These are phyloP conservation scores for Celoporthe dispersa DNA, from an alignment of 2,329 filamentous ascomycete genomes.

Conservation along the genomic window DNA sequence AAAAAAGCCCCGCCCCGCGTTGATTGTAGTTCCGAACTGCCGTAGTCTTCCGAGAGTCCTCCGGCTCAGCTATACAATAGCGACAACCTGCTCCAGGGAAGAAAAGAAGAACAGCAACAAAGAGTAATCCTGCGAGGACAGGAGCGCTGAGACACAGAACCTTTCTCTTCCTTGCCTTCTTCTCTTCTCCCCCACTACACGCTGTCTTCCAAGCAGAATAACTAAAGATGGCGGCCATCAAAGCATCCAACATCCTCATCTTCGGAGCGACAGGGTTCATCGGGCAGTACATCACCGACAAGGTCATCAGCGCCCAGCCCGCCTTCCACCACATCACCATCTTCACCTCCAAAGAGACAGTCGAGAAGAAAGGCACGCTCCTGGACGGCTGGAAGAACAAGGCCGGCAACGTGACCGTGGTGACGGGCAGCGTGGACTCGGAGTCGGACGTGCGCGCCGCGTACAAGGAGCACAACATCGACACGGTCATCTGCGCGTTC, in stretches of 20 bases:
- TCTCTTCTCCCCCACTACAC: neutral
- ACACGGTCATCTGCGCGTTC: constrained; percentile 68
- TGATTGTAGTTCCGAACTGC: neutral
- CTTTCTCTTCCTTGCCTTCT: neutral
- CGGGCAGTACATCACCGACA: constrained; percentile 46
- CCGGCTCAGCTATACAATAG: neutral
- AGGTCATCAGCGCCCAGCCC: constrained; percentile 42
- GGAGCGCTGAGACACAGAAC: neutral
- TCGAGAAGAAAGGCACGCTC: constrained; percentile 52
- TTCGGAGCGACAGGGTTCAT: constrained; percentile 49
- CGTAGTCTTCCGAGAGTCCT: neutral
- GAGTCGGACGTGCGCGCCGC: constrained; percentile 58
- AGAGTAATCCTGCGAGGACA: neutral
- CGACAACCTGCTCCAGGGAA: neutral
- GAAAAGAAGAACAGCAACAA: neutral
- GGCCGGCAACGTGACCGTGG: constrained; percentile 56
- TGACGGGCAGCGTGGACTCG: constrained; percentile 59
- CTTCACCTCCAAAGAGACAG: constrained; percentile 52
- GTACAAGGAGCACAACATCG: constrained; percentile 58
- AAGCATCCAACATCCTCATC: constrained; percentile 39
- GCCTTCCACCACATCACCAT: constrained; percentile 41
- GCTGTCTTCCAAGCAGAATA: neutral
- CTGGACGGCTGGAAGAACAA: constrained; percentile 47
- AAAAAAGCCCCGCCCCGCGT: neutral
- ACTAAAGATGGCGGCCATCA: constrained; percentile 27